These are phyloP conservation scores for Neofusicoccum parvum DNA, from an alignment of 2,329 filamentous ascomycete species.

Conservation along the genomic window DNA sequence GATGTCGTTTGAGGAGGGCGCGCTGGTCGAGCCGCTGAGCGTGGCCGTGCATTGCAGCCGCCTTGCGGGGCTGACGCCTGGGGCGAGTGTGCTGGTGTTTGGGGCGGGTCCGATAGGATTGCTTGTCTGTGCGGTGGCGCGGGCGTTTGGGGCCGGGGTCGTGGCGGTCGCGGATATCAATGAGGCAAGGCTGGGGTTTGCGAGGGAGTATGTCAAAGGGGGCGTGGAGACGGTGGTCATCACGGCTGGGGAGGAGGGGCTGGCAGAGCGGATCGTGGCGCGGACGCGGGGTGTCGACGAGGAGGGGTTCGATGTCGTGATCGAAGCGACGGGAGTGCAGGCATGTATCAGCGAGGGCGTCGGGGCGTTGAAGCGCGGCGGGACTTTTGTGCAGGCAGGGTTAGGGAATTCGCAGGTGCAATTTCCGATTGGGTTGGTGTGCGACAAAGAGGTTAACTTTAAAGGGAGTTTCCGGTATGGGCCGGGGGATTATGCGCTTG, in stretches of 20 bases:
- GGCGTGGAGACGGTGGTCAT: slow-evolving; percentile 50
- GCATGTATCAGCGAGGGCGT: slow-evolving; percentile 27
- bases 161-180: slow-evolving; percentile 67
- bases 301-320: slow-evolving; percentile 25
- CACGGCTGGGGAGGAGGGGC: slow-evolving; percentile 15
- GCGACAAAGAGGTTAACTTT: slow-evolving; percentile 30
- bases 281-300: neutral
- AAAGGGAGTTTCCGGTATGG: slow-evolving; percentile 35
- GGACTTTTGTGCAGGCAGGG: slow-evolving; percentile 30
- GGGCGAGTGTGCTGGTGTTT: slow-evolving; percentile 79
- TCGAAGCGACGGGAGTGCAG: slow-evolving; percentile 29
- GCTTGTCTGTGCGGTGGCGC: slow-evolving; percentile 58
- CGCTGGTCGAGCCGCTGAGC: slow-evolving; percentile 63
- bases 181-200: slow-evolving; percentile 57
- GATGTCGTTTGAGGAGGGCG: slow-evolving; percentile 42
- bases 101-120: slow-evolving; percentile 70
- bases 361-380: slow-evolving; percentile 24
- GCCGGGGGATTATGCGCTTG: slow-evolving; percentile 31
- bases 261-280: neutral
- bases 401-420: slow-evolving; percentile 25
- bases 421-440: slow-evolving; percentile 30
- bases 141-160: slow-evolving; percentile 65
- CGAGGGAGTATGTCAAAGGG: slow-evolving; percentile 57
- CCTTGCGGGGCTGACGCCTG: slow-evolving; percentile 71
- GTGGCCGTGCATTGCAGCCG: slow-evolving; percentile 84